Evolutionary conservation across 140 eudicot species (phyloP), one percentile per base, ranked within the genome.

Genomic region (Erigeron philadelphicus): DNA sequence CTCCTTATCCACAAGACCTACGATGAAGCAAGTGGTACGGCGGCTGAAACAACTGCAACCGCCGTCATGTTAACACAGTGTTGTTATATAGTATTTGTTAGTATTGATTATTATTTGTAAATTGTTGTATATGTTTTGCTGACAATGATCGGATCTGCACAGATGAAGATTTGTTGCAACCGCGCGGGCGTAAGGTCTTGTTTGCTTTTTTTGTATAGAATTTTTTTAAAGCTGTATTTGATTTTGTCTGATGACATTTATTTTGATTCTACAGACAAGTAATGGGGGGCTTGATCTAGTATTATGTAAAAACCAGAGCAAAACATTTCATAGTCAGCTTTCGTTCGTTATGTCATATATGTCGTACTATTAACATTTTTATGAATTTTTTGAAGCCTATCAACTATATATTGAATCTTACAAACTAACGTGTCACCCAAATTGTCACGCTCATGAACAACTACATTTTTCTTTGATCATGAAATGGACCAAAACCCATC

Each of bases 1-100:
- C 11, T 70, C 95, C 4, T 82, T 90, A 6, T 87, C 97, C 0
- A 81, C 81, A 1, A 73, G 95, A 67, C 97, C 95, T n/a, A 81
- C 89, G 4, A 90, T 90, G 96, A 86, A 79, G 76, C 90, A 84
- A 74, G 96, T 86, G 11, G 88, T 89, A 31, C 72, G 80, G 70
- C 62, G 88, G 77, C 55, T 89, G 57, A 86, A 89, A 58, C 90
- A 86, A 64, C 87, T 89, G 44, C 88, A 83, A 49, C 95, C 96
- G 15, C 86, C 88, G 7, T 82, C 90, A 0, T 88, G 88, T 73
- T 86, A 75, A 80, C 66, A 11, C 8, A 61, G 67, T 61, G 41
- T 40, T 47, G 17, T 31, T 31, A 31, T 31, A 19, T 16, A 41
- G 40, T 6, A n/a, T 0, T 46, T 57, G 38, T 9, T 59, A 21